These are phyloP conservation scores for Pseudodiploospora longispora DNA, from an alignment of 2,329 filamentous ascomycete genomes.

Conservation along the genomic window DNA sequence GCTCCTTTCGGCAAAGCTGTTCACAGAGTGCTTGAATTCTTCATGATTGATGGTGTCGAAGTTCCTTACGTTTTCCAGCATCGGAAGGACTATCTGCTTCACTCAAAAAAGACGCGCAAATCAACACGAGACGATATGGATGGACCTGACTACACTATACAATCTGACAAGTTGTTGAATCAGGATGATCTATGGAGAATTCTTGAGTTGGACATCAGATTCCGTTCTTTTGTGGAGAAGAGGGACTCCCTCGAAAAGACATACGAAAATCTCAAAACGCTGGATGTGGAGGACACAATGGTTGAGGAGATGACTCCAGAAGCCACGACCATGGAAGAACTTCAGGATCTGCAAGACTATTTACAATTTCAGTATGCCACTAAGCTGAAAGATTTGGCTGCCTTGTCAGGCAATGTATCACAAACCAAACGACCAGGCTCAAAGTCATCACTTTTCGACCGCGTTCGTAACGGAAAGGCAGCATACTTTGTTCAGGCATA, in stretches of 20 bases:
- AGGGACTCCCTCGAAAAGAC: conserved; percentile 75
- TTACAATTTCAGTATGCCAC: conserved; percentile 86
- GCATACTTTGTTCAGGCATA: conserved; percentile 82
- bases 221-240: conserved; percentile 86
- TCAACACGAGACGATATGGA: conserved; percentile 58
- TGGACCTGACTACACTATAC: conserved; percentile 63
- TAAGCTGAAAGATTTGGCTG: conserved; percentile 72
- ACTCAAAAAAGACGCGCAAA: conserved; percentile 64
- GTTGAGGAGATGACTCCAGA: conserved; percentile 75
- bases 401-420: conserved; percentile 54
- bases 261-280: conserved; percentile 61
- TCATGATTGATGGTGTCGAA: conserved; percentile 89
- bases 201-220: conserved; percentile 90
- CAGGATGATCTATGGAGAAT: conserved; percentile 95
- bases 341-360: conserved; percentile 95
- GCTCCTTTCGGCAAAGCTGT: conserved; percentile 82
- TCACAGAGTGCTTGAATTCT: conserved; percentile 87
- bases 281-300: conserved; percentile 60
- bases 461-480: conserved; percentile 70
- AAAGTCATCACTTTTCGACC: conserved; percentile 72
- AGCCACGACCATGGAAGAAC: conserved; percentile 83
- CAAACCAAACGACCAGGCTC: conserved; percentile 75
- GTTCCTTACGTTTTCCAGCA: conserved; percentile 98
- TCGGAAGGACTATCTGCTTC: conserved; percentile 93
- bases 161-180: conserved; percentile 79